Conservation (phyloP, 352 stramenopile genomes). For the Phytopythium litorale region DNA sequence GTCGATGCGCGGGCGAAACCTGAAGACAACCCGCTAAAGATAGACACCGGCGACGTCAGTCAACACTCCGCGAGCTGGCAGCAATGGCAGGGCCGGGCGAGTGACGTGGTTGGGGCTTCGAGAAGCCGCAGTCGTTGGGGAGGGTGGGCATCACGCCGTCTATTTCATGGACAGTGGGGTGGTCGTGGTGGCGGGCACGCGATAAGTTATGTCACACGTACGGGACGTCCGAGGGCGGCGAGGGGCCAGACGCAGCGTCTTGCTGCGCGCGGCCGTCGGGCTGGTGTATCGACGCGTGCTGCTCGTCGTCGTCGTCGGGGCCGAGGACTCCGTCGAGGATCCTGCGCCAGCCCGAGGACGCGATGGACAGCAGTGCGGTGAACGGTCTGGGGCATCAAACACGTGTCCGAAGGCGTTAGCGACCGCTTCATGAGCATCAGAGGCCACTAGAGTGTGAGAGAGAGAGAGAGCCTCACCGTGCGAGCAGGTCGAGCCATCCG, state of each 20-base stretch:
- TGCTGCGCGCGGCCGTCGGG: slow-evolving; percentile 7
- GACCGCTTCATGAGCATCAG: not conserved
- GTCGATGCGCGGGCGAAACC: not conserved
- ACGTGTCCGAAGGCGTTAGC: not conserved
- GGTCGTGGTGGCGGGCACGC: not conserved
- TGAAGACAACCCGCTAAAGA: not conserved
- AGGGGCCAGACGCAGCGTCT: too few species aligned
- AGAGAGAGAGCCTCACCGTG: slow-evolving; percentile 27
- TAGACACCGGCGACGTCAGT: not conserved
- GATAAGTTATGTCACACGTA: slow-evolving; percentile 11
- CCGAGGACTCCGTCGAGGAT: slow-evolving; percentile 42
- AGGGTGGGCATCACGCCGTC: not conserved
- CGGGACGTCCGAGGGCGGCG: not conserved
- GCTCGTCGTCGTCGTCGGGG: slow-evolving; percentile 29
- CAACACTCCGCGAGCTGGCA: too few species aligned
- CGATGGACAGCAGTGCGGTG: slow-evolving; percentile 61
- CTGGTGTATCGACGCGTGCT: slow-evolving; percentile 4
- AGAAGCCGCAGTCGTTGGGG: not conserved
- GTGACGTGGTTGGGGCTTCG: not conserved
- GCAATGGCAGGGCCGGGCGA: too few species aligned
- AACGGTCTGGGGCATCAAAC: slow-evolving; percentile 21
- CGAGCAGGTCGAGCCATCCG: slow-evolving; percentile 65
- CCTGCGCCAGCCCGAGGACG: slow-evolving; percentile 61
- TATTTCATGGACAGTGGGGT: slow-evolving; percentile 9
- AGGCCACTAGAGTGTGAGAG: not conserved